Conservation (phyloP, 176 grass and related monocot genomes). For the Triticum urartu region DNA sequence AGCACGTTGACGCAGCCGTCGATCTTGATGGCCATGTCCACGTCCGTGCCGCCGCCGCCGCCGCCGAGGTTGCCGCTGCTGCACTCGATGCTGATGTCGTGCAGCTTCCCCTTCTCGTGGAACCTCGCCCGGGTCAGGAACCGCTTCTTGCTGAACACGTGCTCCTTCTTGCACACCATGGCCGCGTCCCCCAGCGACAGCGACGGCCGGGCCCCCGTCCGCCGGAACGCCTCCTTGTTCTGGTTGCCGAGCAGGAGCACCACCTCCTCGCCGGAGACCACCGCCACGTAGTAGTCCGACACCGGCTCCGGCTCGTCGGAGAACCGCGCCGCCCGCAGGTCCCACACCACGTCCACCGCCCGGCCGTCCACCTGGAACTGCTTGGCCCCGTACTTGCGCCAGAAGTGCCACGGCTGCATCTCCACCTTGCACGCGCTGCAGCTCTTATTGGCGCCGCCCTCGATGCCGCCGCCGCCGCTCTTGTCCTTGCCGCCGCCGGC, state of each 20-base stretch:
- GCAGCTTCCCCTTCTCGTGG: constrained; percentile 60
- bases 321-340: constrained; percentile 68
- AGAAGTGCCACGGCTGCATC: constrained; percentile 92
- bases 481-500: constrained; percentile 46
- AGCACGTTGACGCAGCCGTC: constrained; percentile 51
- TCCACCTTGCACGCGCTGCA: constrained; percentile 74
- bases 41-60: constrained; percentile 37
- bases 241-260: constrained; percentile 84
- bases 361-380: constrained; percentile 60
- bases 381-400: constrained; percentile 77
- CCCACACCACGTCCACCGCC: constrained; percentile 78
- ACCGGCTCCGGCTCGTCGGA: constrained; percentile 69
- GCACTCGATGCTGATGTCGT: constrained; percentile 87
- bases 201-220: constrained; percentile 57
- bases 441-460: neutral
- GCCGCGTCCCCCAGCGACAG: constrained; percentile 53
- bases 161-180: constrained; percentile 78
- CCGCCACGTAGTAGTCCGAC: constrained; percentile 72
- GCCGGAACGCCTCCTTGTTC: constrained; percentile 71
- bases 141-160: constrained; percentile 83
- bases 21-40: constrained; percentile 84
- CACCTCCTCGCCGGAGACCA: constrained; percentile 57
- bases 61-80: constrained; percentile 46
- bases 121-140: constrained; percentile 71
- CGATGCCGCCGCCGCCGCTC: neutral